phyloP scores from a whole-genome alignment of 192 early-diverging fungal genomes.

The Coemansia sp. region DNA sequence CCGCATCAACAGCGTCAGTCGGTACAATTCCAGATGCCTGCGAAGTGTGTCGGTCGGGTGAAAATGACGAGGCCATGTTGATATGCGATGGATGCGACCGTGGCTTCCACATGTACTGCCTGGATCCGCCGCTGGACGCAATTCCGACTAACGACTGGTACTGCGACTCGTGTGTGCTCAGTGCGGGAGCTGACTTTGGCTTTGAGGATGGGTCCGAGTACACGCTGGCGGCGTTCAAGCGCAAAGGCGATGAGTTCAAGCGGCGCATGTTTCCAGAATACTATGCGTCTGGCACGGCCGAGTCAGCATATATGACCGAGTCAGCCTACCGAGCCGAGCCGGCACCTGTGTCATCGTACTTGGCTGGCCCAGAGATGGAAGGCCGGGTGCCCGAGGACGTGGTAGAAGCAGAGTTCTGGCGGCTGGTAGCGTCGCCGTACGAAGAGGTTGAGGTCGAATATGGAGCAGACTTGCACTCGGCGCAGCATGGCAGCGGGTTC shows the following conservation, averaged over 20 bases:
- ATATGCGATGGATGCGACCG: slow-evolving; percentile 88
- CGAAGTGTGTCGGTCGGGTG: slow-evolving; percentile 48
- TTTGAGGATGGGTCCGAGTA: slow-evolving; percentile 89
- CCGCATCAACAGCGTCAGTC: slow-evolving; percentile 22
- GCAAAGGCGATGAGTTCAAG: slow-evolving; percentile 81
- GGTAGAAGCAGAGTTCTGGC: slow-evolving; percentile 92
- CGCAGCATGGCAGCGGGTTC: slow-evolving; percentile 90
- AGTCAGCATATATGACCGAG: neutral
- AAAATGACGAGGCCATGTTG: slow-evolving; percentile 65
- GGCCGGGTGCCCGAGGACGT: slow-evolving; percentile 68
- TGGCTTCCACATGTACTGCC: slow-evolving; percentile 80
- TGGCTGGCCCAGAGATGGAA: slow-evolving; percentile 22
- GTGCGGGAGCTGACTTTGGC: slow-evolving; percentile 83
- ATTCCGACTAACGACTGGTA: slow-evolving; percentile 80
- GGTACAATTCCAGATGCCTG: slow-evolving; percentile 47
- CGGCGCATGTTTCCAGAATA: slow-evolving; percentile 64
- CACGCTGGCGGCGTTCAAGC: slow-evolving; percentile 74
- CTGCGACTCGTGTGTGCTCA: slow-evolving; percentile 78
- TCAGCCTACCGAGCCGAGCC: neutral
- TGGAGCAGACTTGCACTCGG: slow-evolving; percentile 91
- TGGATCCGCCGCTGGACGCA: slow-evolving; percentile 62
- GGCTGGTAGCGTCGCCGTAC: slow-evolving; percentile 80
- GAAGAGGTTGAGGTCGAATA: slow-evolving; percentile 94
- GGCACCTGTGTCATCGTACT: neutral
- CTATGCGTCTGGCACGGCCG: slow-evolving; percentile 16